Evolutionary conservation across 2,329 filamentous ascomycete species (phyloP).

Genomic region (Truncatella angustata): DNA sequence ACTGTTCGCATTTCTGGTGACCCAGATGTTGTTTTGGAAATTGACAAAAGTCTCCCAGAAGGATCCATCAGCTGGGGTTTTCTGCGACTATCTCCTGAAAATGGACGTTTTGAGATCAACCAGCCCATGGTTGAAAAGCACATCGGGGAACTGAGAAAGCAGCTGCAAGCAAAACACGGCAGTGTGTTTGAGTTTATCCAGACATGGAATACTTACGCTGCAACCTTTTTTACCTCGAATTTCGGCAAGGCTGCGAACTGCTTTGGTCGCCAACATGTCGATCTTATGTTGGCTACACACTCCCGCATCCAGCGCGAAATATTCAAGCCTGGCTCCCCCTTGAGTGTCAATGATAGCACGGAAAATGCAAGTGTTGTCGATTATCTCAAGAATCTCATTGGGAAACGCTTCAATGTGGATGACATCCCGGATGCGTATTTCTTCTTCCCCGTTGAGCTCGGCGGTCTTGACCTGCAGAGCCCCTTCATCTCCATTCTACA

Average conservation of each 20-base stretch:
- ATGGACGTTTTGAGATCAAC: conserved; percentile 59
- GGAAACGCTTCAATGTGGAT: conserved; percentile 46
- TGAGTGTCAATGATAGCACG: conserved; percentile 12
- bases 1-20: conserved; percentile 38
- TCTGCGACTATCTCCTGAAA: conserved; percentile 49
- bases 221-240: conserved; percentile 51
- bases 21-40: conserved; percentile 12
- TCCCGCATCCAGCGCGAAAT: conserved; percentile 46
- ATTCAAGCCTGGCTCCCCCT: conserved; percentile 35
- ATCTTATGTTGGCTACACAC: conserved; percentile 50
- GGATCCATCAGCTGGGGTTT: conserved; percentile 55
- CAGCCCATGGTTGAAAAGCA: conserved; percentile 57
- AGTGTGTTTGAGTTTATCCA: conserved; percentile 46
- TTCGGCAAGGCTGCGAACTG: conserved; percentile 52
- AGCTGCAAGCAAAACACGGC: conserved; percentile 51
- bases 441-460: conserved; percentile 43
- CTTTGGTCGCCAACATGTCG: conserved; percentile 49
- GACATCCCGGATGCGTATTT: conserved; percentile 45
- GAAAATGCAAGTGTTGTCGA: conserved; percentile 44
- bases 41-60: conserved; percentile 37
- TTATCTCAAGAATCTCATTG: conserved; percentile 53
- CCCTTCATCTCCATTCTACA: conserved; percentile 43
- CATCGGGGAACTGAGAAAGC: conserved; percentile 55
- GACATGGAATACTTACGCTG: conserved; percentile 52
- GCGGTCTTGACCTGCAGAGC: conserved; percentile 45